A percentile compares a stretch with the other conserved stretches of the same genome.
Conservation (phyloP, 2,329 filamentous ascomycete species). For the Fusarium miscanthi region DNA sequence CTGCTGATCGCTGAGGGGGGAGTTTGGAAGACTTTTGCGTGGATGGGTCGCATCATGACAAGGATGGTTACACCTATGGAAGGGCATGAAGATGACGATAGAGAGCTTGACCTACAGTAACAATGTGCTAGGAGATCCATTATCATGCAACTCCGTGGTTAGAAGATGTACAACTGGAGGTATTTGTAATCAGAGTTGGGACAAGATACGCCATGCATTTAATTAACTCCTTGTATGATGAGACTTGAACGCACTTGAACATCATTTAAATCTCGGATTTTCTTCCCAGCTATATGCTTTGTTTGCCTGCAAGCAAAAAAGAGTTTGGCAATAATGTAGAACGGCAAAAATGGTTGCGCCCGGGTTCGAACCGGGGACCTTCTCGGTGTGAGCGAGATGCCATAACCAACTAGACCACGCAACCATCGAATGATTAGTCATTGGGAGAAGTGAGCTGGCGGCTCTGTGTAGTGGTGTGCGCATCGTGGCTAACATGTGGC, state of each 20-base stretch:
- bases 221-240: background rate
- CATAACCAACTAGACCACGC: constrained; percentile 34
- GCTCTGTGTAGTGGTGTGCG: no score
- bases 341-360: constrained; percentile 15
- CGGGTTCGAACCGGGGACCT: constrained; percentile 32
- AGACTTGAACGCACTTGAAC: background rate
- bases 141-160: background rate
- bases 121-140: no score
- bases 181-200: no score
- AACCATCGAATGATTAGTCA: background rate
- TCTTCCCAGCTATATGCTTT: no score
- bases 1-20: background rate
- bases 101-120: background rate
- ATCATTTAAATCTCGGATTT: accelerated
- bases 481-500: background rate
- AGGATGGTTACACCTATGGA: background rate
- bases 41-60: background rate
- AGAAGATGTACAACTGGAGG: background rate
- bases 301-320: no score
- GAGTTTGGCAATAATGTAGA: accelerated
- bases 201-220: background rate
- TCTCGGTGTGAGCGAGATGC: constrained; percentile 34
- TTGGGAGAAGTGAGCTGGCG: accelerated
- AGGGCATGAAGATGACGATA: background rate
- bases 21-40: background rate